Conservation (phyloP, 2,329 filamentous ascomycete genomes). For the Sporothrix humicola region DNA sequence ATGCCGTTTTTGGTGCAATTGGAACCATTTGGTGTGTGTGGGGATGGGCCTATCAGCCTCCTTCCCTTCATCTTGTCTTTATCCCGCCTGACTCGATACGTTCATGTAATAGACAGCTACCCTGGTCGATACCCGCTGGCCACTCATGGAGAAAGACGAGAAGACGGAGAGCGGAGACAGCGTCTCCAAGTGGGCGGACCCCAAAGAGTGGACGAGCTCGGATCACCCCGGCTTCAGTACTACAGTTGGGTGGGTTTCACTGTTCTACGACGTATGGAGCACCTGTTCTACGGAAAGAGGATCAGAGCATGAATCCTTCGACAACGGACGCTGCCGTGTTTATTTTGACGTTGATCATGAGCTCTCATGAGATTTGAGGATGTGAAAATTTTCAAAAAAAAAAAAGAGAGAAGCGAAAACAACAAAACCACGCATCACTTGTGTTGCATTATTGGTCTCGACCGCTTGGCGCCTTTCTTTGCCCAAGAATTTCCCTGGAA, state of each 20-base stretch:
- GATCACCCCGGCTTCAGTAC: conserved; percentile 7
- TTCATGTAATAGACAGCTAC: conserved; percentile 26
- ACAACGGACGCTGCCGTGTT: not conserved
- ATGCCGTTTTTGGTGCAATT: not conserved
- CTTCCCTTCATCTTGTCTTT: not conserved
- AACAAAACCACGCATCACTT: conserved; percentile 6
- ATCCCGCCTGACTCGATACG: conserved; percentile 28
- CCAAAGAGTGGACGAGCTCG: not conserved
- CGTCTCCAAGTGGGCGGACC: not conserved
- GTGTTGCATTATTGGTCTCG: not conserved
- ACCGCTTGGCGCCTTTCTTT: not conserved
- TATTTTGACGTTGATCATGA: not conserved
- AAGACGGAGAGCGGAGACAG: conserved; percentile 6
- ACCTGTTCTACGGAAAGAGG: not conserved
- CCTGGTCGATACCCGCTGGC: not conserved
- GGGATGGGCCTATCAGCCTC: not conserved
- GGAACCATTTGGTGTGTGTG: conserved; percentile 14
- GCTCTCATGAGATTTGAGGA: not conserved
- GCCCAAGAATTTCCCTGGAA: not conserved
- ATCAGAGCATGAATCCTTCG: not conserved
- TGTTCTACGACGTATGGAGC: no score
- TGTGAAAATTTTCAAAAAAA: not conserved
- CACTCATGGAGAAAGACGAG: not conserved
- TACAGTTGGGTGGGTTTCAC: not conserved
- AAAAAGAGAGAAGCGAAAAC: not conserved